Evolutionary conservation across 352 stramenopile genomes (phyloP), one percentile per base, ranked within the genome.

Genomic region (Phytopythium litorale): DNA sequence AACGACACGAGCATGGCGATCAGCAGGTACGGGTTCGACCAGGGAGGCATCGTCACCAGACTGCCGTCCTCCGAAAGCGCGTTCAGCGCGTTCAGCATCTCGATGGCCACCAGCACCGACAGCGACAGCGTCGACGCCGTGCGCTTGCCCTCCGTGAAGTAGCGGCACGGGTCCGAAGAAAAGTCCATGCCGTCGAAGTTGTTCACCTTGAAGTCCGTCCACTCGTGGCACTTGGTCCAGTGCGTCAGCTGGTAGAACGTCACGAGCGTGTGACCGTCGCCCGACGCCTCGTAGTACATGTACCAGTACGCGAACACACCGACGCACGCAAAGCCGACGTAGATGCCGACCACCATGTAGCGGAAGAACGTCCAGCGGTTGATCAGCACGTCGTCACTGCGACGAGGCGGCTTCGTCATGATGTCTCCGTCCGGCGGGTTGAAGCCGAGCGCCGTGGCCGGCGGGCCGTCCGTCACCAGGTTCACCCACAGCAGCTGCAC

Each of bases 401-500:
- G 92, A 54, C 98, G 89, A 64, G 97, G 97, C 25, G 92, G 90
- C 66, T 97, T 91, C 62, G 83, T 90, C 97, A 99, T 99, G 56
- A 99, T 96, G 81, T 99, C 96, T 33, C 89, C 93, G 68, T 98
- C 94, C 33, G 98, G 94, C 43, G 97, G 96, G 81, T 99, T 99
- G 76, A 99, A 99, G 30, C 97, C 97, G 7, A 99, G 87, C 18
- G 97, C 96, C 19, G 97, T 99, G 2, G 98, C 98, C 18, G 98
- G 98, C 32, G 96, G 97, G 32, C 97, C 98, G 75, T 99, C 98
- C 13, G 98, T 99, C 38, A 99, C 97, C 19, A 99, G 81, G 79
- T 99, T 99, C n/a, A 99, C 97, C 97, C 97, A 99, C 15, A 99
- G 76, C 15, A 99, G 81, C 75, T 99, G 97, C 63, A 99, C 98